Base-by-base conservation (phyloP, 176 grass and related monocot species). In the Carex parvula region DNA sequence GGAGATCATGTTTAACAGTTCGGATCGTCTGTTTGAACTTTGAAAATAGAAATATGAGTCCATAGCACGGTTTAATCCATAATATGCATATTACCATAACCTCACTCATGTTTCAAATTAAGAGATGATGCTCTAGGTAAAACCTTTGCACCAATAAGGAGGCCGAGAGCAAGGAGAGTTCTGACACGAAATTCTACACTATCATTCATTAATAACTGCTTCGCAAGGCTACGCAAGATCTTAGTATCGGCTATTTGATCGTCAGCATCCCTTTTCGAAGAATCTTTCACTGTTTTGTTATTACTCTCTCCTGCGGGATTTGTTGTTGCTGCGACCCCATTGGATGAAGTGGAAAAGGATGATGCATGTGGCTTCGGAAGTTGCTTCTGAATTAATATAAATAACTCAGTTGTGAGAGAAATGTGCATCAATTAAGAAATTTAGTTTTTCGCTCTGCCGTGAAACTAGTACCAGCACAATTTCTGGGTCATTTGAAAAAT, bases 61-160 rank as follows among this genome's bases (percentile, higher is more conserved):
- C 37, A 41, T 41, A 41, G 39, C 0, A 1, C 39, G 5, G 39
- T 0, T 1, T 6, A 41, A 41, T 41, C 5, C 39, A 3, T 3
- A 35, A 35, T 41, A 8, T 44, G 8, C 42, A 44, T 44, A 44
- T 7, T 8, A 44, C 42, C 42, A 8, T 44, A 44, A 1, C 42
- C 42, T 44, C 42, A 44, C 42, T 44, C 42, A 44, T 66, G 64
- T n/a, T 70, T 18, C 15, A 69, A 69, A 33, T 69, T n/a, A 39
- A 69, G 32, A 70, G 37, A 70, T 42, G 16, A 70, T 78, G 10
- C 3, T 76, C 64, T 84, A 69, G 70, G 35, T 78, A 85, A 85
- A 85, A 98, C 93, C 96, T 99, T 99, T 84, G 96, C 96, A 14
- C 91, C 93, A 80, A 99, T 86, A 63, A 99, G 92, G 73, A 99